These are phyloP conservation scores for Aspergillus nomiae DNA, from an alignment of 2,329 filamentous ascomycete species.

Conservation along the genomic window DNA sequence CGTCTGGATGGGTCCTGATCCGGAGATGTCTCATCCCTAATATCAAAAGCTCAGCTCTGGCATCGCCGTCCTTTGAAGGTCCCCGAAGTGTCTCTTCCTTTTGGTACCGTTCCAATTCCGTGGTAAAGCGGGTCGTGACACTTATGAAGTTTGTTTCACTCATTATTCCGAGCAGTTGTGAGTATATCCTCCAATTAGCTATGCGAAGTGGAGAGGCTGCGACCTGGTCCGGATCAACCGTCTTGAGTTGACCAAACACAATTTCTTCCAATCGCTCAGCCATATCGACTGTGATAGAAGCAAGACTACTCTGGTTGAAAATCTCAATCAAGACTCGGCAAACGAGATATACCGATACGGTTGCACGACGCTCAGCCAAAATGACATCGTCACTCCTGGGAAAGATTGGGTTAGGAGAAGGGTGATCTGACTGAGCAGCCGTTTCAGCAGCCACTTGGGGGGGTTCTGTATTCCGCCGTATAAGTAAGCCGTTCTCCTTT, in stretches of 20 bases:
- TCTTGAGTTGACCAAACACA: slow-evolving; percentile 93
- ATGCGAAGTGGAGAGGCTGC: slow-evolving; percentile 73
- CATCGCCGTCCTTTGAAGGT: slow-evolving; percentile 65
- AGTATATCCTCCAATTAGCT: slow-evolving; percentile 95
- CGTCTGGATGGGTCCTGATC: slow-evolving; percentile 70
- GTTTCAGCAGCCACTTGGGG: slow-evolving; percentile 49
- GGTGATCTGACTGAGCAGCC: slow-evolving; percentile 29
- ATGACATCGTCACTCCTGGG: slow-evolving; percentile 69
- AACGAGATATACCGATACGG: slow-evolving; percentile 92
- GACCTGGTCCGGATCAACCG: slow-evolving; percentile 78
- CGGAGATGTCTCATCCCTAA: slow-evolving; percentile 89
- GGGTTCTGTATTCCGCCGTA: slow-evolving; percentile 76
- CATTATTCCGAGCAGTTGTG: slow-evolving; percentile 92
- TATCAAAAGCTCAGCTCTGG: slow-evolving; percentile 82
- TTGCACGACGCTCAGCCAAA: slow-evolving; percentile 84
- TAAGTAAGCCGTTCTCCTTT: slow-evolving; percentile 50
- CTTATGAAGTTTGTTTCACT: slow-evolving; percentile 87
- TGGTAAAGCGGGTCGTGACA: slow-evolving; percentile 78
- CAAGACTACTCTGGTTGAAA: slow-evolving; percentile 82
- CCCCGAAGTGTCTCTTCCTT: slow-evolving; percentile 63
- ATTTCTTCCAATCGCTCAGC: slow-evolving; percentile 92
- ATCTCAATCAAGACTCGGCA: slow-evolving; percentile 94
- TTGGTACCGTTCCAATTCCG: slow-evolving; percentile 76
- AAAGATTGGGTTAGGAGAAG: slow-evolving; percentile 38
- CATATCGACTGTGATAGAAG: slow-evolving; percentile 84